Percentiles rank a stretch among this genome's conserved stretches.
Conservation (phyloP, 352 stramenopile genomes). For the Globisporangium cederbergense region DNA sequence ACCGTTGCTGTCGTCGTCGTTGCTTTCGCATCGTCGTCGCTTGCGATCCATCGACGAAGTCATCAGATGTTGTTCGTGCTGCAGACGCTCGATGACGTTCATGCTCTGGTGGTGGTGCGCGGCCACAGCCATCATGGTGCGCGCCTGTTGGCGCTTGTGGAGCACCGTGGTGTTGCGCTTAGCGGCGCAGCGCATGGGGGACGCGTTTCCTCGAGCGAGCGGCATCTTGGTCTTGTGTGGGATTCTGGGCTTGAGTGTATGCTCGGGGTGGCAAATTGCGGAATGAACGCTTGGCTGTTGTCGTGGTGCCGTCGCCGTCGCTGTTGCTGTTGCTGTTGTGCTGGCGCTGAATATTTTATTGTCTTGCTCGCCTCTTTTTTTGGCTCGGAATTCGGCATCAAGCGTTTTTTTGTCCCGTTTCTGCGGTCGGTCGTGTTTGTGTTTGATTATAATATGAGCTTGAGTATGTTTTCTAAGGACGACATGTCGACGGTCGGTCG, state of each 20-base stretch:
- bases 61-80: constrained; percentile 6
- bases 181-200: constrained; percentile 14
- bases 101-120: constrained; percentile 1
- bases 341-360: background rate
- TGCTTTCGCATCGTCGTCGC: background rate
- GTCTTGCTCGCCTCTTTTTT: background rate
- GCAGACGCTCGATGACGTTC: constrained; percentile 9
- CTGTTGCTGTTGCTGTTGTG: background rate
- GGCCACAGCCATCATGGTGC: background rate
- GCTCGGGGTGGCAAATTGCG: background rate
- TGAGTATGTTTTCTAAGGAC: background rate
- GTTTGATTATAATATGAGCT: background rate
- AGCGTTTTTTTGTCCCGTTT: constrained; percentile 9
- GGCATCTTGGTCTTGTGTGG: constrained; percentile 3
- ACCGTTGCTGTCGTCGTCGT: background rate
- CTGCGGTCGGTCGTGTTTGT: background rate
- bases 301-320: background rate
- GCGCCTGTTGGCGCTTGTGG: constrained; percentile 19
- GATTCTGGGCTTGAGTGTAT: background rate
- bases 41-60: background rate
- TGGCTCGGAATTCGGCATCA: constrained; percentile 7
- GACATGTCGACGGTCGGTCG: background rate
- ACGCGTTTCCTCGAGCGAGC: constrained; percentile 13
- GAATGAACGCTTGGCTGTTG: background rate
- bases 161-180: constrained; percentile 19